Evolutionary conservation across 2,329 filamentous ascomycete species (phyloP).

Genomic region (Aspergillus carbonarius): DNA sequence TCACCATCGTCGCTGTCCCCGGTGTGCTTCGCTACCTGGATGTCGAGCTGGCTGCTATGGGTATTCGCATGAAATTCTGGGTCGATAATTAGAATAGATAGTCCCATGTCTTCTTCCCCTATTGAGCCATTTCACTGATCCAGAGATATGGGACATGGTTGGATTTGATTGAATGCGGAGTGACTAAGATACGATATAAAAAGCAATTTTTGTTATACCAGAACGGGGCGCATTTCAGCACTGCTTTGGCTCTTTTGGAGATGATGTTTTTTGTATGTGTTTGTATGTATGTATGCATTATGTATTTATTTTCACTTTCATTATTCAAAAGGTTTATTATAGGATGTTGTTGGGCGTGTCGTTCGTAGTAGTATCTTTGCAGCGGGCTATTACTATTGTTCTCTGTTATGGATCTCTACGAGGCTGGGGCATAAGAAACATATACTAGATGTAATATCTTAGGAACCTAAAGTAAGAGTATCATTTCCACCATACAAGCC

Average conservation of each 20-base stretch:
- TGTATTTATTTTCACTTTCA: conserved; percentile 7
- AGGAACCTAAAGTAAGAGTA: conserved; percentile 13
- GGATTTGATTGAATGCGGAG: too few species aligned
- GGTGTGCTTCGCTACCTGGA: conserved; percentile 91
- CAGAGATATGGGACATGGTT: too few species aligned
- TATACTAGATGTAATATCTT: conserved; percentile 9
- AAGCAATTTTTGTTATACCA: conserved; percentile 11
- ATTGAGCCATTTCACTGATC: too few species aligned
- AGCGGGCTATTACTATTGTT: too few species aligned
- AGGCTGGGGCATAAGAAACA: neutral
- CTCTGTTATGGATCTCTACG: neutral
- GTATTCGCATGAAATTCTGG: conserved; percentile 89
- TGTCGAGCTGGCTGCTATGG: conserved; percentile 95
- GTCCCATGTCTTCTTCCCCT: too few species aligned
- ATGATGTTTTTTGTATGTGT: conserved; percentile 12
- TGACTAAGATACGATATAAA: neutral
- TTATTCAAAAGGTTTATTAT: neutral
- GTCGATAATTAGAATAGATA: conserved; percentile 52
- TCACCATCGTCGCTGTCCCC: conserved; percentile 86
- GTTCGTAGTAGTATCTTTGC: too few species aligned
- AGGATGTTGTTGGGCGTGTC: neutral
- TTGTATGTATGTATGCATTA: conserved; percentile 10
- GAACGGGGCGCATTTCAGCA: conserved; percentile 2
- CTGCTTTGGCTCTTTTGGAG: neutral
- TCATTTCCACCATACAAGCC: conserved; percentile 17